Percentiles rank a stretch among this genome's conserved stretches.
These are phyloP conservation scores for Aspergillus hiratsukae DNA, from an alignment of 2,329 filamentous ascomycete genomes.

Conservation along the genomic window DNA sequence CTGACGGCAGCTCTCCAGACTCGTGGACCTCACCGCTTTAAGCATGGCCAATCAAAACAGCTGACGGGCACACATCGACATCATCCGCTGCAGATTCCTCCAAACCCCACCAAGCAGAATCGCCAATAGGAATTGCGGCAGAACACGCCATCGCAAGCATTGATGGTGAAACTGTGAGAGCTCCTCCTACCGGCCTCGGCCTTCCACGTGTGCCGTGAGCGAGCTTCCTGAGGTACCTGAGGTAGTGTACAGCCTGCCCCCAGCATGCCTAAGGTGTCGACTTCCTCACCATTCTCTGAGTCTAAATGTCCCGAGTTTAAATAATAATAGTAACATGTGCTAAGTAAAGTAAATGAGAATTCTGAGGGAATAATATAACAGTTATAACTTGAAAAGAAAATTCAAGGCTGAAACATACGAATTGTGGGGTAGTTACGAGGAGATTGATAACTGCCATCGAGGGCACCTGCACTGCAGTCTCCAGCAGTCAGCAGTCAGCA, in stretches of 20 bases:
- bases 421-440: too few species aligned
- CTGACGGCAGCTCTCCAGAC: background rate
- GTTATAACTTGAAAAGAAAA: background rate
- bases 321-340: too few species aligned
- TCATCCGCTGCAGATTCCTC: background rate
- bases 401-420: background rate
- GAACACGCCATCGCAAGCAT: constrained; percentile 31
- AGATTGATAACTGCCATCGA: background rate
- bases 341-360: too few species aligned
- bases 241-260: too few species aligned
- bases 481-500: background rate
- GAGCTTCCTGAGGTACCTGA: background rate
- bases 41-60: background rate
- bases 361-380: background rate
- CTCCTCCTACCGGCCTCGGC: background rate
- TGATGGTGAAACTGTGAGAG: constrained; percentile 26
- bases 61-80: background rate
- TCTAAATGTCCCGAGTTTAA: too few species aligned
- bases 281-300: too few species aligned
- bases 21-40: background rate
- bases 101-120: background rate
- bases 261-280: background rate
- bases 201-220: constrained; percentile 13
- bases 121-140: constrained; percentile 20
- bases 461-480: too few species aligned